Percentiles rank a stretch among this genome's conserved stretches.
These are phyloP conservation scores for Paspalum notatum DNA, from an alignment of 176 grass and related monocot species.

Conservation along the genomic window DNA sequence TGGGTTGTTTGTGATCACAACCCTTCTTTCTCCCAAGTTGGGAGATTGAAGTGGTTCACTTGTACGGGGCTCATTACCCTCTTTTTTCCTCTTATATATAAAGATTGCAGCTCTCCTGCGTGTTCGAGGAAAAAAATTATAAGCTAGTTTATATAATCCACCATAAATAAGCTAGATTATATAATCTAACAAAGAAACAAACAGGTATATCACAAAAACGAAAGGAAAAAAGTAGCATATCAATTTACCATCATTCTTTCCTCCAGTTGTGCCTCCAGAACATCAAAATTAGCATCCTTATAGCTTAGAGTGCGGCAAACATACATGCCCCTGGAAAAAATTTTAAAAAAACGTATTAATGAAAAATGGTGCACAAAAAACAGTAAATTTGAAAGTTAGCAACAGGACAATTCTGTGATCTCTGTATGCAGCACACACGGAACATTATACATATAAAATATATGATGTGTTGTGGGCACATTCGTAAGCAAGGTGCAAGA, in stretches of 20 bases:
- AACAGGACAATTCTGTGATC: not conserved
- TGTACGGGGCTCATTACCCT: too few species aligned
- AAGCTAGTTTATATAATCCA: too few species aligned
- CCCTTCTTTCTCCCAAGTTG: too few species aligned
- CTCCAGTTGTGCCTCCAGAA: conserved; percentile 81
- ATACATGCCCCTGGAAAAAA: conserved; percentile 88
- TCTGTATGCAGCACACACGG: conserved; percentile 6
- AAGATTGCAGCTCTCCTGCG: too few species aligned
- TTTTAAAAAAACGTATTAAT: conserved; percentile 26
- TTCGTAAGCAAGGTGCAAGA: too few species aligned
- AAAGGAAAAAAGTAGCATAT: conserved; percentile 10
- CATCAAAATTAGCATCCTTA: conserved; percentile 84
- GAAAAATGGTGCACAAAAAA: not conserved
- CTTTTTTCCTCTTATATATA: too few species aligned
- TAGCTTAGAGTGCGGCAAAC: conserved; percentile 95
- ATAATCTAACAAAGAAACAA: too few species aligned
- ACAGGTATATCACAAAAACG: conserved; percentile 11
- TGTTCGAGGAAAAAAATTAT: too few species aligned
- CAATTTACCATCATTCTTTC: conserved; percentile 91
- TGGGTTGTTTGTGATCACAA: too few species aligned
- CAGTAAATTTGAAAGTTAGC: conserved; percentile 8
- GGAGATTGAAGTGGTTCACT: too few species aligned
- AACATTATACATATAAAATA: conserved; percentile 15
- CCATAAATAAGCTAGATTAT: too few species aligned
- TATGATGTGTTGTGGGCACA: not conserved